Evolutionary conservation across 768 basidiomycete genomes (phyloP).

Genomic region (Collybia sp.): DNA sequence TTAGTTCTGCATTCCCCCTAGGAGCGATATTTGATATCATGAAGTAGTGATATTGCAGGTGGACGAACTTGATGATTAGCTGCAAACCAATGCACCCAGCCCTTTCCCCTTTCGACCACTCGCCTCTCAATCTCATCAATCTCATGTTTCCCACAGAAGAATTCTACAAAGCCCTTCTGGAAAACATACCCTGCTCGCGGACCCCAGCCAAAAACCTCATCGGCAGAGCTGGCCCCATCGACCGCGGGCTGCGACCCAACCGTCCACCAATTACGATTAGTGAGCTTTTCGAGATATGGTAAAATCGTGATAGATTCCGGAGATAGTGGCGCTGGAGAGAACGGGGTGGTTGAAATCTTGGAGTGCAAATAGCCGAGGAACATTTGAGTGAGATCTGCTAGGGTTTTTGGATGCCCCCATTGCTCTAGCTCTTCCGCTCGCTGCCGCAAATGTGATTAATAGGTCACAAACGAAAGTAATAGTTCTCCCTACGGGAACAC

Average conservation of each 20-base stretch:
- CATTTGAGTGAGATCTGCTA: conserved; percentile 69
- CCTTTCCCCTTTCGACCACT: conserved; percentile 47
- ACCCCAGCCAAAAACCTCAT: conserved; percentile 89
- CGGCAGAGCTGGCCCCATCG: conserved; percentile 69
- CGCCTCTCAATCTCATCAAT: conserved; percentile 56
- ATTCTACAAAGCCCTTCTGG: conserved; percentile 97
- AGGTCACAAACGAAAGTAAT: background rate
- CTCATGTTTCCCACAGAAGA: conserved; percentile 69
- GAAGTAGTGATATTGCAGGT: background rate
- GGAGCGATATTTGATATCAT: background rate
- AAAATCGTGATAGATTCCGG: conserved; percentile 81
- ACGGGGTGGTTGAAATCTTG: conserved; percentile 75
- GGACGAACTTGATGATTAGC: conserved; percentile 65
- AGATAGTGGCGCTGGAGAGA: conserved; percentile 79
- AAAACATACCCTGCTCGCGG: conserved; percentile 91
- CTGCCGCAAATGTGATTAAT: conserved; percentile 26
- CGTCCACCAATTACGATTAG: conserved; percentile 86
- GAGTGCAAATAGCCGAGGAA: conserved; percentile 81
- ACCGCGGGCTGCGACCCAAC: conserved; percentile 95
- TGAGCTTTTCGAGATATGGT: conserved; percentile 70
- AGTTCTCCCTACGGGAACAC: conserved; percentile 42
- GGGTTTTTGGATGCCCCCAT: conserved; percentile 71
- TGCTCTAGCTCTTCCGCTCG: conserved; percentile 55
- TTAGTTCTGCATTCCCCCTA: conserved; percentile 82
- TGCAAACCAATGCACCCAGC: conserved; percentile 84